phyloP scores from a whole-genome alignment of 2,329 filamentous ascomycete genomes.

The Ophiostoma novo-ulmi region DNA sequence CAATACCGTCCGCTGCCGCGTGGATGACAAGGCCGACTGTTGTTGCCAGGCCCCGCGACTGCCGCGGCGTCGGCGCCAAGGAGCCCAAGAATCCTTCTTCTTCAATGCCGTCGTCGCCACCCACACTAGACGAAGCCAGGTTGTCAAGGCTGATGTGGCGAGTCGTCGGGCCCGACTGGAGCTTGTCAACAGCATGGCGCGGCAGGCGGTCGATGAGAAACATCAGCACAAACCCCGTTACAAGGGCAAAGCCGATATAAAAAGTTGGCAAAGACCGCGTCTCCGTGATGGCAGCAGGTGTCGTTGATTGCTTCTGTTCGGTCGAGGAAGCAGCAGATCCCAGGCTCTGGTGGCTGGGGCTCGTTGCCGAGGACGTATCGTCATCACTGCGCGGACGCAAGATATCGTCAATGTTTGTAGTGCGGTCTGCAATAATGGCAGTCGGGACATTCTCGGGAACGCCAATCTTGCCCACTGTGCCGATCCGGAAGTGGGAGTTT shows the following conservation, averaged over 20 bases:
- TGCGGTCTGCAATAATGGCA: neutral
- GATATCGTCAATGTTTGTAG: constrained; percentile 1
- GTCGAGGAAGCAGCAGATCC: neutral
- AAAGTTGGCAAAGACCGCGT: constrained; percentile 51
- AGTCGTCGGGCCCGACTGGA: constrained; percentile 61
- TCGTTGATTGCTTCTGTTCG: neutral
- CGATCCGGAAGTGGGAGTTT: neutral
- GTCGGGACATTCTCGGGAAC: neutral
- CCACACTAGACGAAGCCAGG: constrained; percentile 46
- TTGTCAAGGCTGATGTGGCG: constrained; percentile 87
- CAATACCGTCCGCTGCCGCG: constrained; percentile 89
- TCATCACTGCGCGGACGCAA: constrained; percentile 1
- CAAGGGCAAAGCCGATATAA: constrained; percentile 81
- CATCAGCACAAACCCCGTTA: constrained; percentile 91
- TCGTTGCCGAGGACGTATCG: neutral
- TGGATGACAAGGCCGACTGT: constrained; percentile 95
- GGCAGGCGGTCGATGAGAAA: constrained; percentile 88
- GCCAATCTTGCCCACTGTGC: neutral
- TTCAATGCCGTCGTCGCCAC: constrained; percentile 32
- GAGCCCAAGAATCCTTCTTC: constrained; percentile 56
- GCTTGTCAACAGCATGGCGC: constrained; percentile 60
- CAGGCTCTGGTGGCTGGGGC: constrained; percentile 1
- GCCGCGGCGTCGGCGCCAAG: constrained; percentile 52
- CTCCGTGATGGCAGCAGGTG: constrained; percentile 30
- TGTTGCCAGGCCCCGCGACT: constrained; percentile 66